These are phyloP conservation scores for Spergularia marina DNA, from an alignment of 148 eudicot genomes.

Conservation along the genomic window DNA sequence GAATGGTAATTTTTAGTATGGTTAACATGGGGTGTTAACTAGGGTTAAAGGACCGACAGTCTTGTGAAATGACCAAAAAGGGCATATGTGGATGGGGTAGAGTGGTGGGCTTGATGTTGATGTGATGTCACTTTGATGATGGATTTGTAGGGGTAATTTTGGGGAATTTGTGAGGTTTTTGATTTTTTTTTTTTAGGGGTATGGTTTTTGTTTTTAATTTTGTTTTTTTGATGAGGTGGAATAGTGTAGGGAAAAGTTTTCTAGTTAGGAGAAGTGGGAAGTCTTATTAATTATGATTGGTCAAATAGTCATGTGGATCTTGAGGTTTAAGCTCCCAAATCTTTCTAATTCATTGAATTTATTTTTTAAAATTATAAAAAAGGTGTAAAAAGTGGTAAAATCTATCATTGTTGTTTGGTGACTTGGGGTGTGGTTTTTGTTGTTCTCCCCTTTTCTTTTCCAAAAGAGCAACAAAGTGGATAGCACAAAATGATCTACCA, in stretches of 20 bases:
- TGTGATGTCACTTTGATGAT: constrained; percentile 10
- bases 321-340: constrained; percentile 19
- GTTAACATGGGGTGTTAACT: constrained; percentile 28
- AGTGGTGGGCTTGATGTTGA: background rate
- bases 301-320: constrained; percentile 32
- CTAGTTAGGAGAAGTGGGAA: background rate
- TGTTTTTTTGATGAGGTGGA: background rate
- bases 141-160: constrained; percentile 18
- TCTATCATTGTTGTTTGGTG: constrained; percentile 25
- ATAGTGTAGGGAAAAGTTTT: constrained; percentile 2
- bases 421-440: constrained; percentile 12
- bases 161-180: background rate
- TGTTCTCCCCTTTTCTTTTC: constrained; percentile 6
- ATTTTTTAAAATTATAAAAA: background rate
- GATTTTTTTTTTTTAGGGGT: background rate
- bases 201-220: background rate
- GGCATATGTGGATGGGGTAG: constrained; percentile 21
- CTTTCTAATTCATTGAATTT: background rate
- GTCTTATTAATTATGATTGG: constrained; percentile 19
- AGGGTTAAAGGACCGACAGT: constrained; percentile 55
- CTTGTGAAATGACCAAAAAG: constrained; percentile 20
- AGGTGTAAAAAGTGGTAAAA: constrained; percentile 16
- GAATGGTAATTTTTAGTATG: constrained; percentile 9
- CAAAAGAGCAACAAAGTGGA: too few species aligned
- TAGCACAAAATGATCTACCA: too few species aligned